These are phyloP conservation scores for Fagopyrum tataricum DNA, from an alignment of 148 eudicot species.

Conservation along the genomic window DNA sequence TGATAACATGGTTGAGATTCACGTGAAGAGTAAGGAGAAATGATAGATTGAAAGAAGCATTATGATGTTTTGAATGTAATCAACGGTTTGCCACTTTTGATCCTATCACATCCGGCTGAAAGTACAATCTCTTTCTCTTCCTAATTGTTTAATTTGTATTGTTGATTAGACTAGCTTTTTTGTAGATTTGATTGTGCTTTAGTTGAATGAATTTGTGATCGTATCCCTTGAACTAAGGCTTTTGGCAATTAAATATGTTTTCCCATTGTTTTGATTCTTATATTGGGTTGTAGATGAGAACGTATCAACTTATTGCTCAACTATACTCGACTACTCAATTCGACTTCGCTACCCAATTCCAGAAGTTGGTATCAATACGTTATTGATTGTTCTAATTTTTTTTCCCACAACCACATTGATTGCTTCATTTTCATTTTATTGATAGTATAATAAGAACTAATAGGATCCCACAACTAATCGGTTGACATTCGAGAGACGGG, in stretches of 20 bases:
- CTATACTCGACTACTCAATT: slow-evolving; percentile 44
- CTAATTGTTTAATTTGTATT: background rate
- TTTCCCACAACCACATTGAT: too few species aligned
- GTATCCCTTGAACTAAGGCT: background rate
- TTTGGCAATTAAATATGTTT: too few species aligned
- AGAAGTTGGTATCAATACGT: slow-evolving; percentile 48
- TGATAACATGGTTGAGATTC: slow-evolving; percentile 65
- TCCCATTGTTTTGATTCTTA: background rate
- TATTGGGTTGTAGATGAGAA: slow-evolving; percentile 34
- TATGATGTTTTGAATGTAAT: slow-evolving; percentile 36
- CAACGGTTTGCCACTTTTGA: slow-evolving; percentile 19
- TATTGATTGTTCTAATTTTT: too few species aligned
- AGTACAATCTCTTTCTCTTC: background rate
- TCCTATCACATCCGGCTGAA: background rate
- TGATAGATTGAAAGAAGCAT: slow-evolving; percentile 60
- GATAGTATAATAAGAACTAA: too few species aligned
- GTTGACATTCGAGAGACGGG: too few species aligned
- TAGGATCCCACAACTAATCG: too few species aligned
- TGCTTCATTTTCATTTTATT: too few species aligned
- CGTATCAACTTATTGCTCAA: slow-evolving; percentile 27
- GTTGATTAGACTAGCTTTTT: too few species aligned
- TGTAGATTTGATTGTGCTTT: too few species aligned
- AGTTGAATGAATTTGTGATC: background rate
- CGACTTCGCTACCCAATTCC: too few species aligned
- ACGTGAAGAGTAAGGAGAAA: slow-evolving; percentile 55